Evolutionary conservation across 1,284 basidiomycete species (phyloP), one percentile per base, ranked within the genome.

Genomic region (Malassezia arunalokei): DNA sequence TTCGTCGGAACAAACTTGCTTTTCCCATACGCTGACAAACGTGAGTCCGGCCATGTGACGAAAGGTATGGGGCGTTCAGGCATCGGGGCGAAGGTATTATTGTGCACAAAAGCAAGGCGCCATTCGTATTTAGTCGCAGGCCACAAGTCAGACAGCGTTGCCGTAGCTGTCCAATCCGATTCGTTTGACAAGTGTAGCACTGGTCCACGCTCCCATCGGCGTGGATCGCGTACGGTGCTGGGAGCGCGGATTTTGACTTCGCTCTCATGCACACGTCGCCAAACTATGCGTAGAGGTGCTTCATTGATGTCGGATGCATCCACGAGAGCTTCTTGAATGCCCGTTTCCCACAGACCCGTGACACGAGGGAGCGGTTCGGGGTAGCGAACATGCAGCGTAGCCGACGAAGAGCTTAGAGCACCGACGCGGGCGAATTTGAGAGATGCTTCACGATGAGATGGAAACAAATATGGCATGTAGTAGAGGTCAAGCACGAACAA

Each of bases 81-180:
- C 54, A 54, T 58, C 9, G 40, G 54, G n/a, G 51, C 45, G 29
- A 49, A 38, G 33, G 50, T 49, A 56, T 42, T 48, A 38, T 54
- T 53, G 55, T 65, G 58, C 35, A 60, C 62, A 15, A 68, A 71
- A 30, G 61, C 57, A 0, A 59, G 74, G 77, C 65, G 54, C 84
- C 83, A 86, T 76, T 87, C 82, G 65, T 87, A 87, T 8, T 75
- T 70, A 2, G 83, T 85, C 44, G 77, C 78, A 0, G 85, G 83
- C 81, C 81, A 85, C 3, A 87, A 77, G 17, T 80, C 78, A 17
- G 73, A 63, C 35, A 87, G 63, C 45, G 74, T 77, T 9, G 78
- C 79, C 0, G 81, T 81, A 39, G 76, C 77, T 2, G 81, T 80
- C 83, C 83, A 87, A 66, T 87, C 85, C 17, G 73, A 68, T 9